Base-by-base conservation (phyloP, 148 eudicot genomes). In the Vaccinium corymbosum region DNA sequence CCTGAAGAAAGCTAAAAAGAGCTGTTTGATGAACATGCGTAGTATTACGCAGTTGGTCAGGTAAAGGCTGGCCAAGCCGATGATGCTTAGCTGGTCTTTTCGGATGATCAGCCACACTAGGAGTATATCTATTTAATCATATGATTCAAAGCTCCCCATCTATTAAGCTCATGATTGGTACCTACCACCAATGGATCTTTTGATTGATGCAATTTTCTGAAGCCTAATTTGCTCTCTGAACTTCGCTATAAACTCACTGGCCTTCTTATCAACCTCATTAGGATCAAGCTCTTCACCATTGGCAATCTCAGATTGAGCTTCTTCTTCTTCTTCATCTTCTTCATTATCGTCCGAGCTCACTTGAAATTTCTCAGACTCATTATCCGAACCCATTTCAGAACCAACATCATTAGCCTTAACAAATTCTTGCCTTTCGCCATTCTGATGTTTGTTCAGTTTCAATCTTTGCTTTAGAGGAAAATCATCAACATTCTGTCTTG, bases 241-340 rank as follows among this genome's bases (percentile, higher is more conserved):
- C 91, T 94, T 95, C 76, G 97, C 95, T 64, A 95, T 95, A 64
- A 95, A 95, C 82, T 94, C 98, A n/a, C 84, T 93, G 57, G 98
- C 98, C 83, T 95, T 95, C 90, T 86, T 91, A 59, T 95, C 97
- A 78, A 95, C 95, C 89, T 95, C 98, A 76, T 88, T 87, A 35
- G 86, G 86, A 51, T 89, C 92, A 81, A 87, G 86, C 51, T 88
- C 93, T 20, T 87, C 88, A 27, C 91, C 93, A 84, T 66, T 80
- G 20, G 70, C 88, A 80, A 78, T 82, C 78, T 49, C 48, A 62
- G 76, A 59, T 79, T 76, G 86, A 51, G 59, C 61, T 72, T 85
- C 85, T 74, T 66, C 86, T 75, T 72, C 85, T 32, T 86, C 88
- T 77, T 85, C 88, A 20, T 16, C 52, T 79, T 87, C 84, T 82